A percentile compares a stretch with the other conserved stretches of the same genome.
These are phyloP conservation scores for Ophiostoma ulmi DNA, from an alignment of 2,329 filamentous ascomycete genomes.

Conservation along the genomic window DNA sequence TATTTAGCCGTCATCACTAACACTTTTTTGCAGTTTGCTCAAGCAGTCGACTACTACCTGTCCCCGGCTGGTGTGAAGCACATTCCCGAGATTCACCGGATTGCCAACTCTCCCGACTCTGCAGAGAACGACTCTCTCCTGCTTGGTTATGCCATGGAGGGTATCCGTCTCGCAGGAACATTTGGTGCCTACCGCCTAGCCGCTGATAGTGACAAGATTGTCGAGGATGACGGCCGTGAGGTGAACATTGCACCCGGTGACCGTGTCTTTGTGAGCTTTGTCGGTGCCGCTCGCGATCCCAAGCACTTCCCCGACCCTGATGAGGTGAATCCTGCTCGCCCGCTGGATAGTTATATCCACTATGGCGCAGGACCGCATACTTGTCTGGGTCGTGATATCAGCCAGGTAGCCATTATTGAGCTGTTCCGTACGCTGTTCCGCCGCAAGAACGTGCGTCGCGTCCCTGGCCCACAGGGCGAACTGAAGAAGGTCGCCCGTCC, in stretches of 20 bases:
- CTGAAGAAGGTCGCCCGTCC: conserved; percentile 59
- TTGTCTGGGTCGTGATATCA: conserved; percentile 57
- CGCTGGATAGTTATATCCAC: conserved; percentile 59
- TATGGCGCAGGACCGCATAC: conserved; percentile 59
- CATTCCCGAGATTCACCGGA: conserved; percentile 54
- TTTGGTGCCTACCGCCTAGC: conserved; percentile 57
- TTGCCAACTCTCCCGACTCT: conserved; percentile 51
- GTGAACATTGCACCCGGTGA: conserved; percentile 52
- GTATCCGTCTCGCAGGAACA: conserved; percentile 61
- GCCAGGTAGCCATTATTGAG: conserved; percentile 57
- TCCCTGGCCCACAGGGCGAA: conserved; percentile 58
- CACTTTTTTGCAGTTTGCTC: conserved; percentile 51
- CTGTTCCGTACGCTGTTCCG: conserved; percentile 63
- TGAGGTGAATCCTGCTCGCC: conserved; percentile 57
- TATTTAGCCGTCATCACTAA: background rate
- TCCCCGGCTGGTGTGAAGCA: conserved; percentile 51
- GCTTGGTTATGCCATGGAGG: conserved; percentile 66
- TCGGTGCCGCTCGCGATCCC: conserved; percentile 51
- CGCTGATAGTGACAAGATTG: conserved; percentile 41
- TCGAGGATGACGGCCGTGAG: conserved; percentile 48
- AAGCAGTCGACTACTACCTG: conserved; percentile 69
- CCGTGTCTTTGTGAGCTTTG: conserved; percentile 60
- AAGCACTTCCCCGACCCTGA: conserved; percentile 57
- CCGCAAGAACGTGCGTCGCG: conserved; percentile 55
- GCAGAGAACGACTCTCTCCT: conserved; percentile 59